These are phyloP conservation scores for Schizochytrium sp. DNA, from an alignment of 108 stramenopile genomes.

Conservation along the genomic window DNA sequence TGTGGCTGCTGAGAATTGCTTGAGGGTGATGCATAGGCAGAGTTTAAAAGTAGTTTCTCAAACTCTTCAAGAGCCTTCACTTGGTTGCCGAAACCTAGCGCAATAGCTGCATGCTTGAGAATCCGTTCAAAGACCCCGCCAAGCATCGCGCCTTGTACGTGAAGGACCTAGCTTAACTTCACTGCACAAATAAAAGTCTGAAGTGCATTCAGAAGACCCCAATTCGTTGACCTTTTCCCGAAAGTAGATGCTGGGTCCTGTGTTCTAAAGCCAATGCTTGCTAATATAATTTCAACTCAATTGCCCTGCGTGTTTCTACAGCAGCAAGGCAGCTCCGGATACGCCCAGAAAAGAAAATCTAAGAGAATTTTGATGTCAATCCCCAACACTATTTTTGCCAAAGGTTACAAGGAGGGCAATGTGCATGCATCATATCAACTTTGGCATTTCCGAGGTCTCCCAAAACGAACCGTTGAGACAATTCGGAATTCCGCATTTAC, in stretches of 20 bases:
- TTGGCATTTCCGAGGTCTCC: not conserved
- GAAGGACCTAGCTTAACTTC: not conserved
- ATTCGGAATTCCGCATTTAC: not conserved
- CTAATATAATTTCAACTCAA: no score
- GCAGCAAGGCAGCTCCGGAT: no score
- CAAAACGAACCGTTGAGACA: constrained; percentile 39
- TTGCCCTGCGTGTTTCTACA: no score
- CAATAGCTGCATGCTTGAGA: not conserved
- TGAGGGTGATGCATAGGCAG: not conserved
- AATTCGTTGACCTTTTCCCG: no score
- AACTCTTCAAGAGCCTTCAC: not conserved
- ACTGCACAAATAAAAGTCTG: not conserved
- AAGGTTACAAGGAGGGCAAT: no score
- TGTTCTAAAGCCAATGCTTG: no score
- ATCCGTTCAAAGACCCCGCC: not conserved
- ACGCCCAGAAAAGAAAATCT: no score
- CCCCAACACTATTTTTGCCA: no score
- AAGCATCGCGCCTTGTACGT: not conserved
- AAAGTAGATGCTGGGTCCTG: no score
- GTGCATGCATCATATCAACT: not conserved
- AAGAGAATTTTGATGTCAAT: no score
- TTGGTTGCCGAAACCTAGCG: not conserved
- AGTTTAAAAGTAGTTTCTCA: not conserved
- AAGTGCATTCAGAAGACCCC: not conserved
- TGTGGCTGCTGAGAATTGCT: no score